Evolutionary conservation across 441 rosid genomes (phyloP), one percentile per base, ranked within the genome.

Genomic region (Cnidoscolus chayamansa): DNA sequence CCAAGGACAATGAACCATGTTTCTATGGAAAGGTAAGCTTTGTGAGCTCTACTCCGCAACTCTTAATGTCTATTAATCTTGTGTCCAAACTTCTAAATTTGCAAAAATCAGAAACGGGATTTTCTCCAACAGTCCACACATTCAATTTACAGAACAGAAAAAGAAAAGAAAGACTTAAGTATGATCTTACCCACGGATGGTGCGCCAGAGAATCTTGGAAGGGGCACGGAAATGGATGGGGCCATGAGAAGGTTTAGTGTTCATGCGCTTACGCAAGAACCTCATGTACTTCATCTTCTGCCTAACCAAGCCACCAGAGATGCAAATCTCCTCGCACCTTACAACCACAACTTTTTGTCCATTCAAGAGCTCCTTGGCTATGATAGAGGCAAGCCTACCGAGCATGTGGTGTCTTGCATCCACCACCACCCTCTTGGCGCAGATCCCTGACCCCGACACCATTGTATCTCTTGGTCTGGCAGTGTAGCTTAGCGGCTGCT

Each of bases 161-260:
- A 35, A 2, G 7, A 2, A 15, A 50, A 1, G 1, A 0, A 7
- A 43, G 4, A 64, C 32, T 15, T 19, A 31, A 62, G 8, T 6
- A 50, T 50, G 67, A 59, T 13, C 86, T 17, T 62, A 90, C 97
- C 97, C 98, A n/a, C 97, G 97, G 68, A 93, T 81, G 30, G 97
- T 93, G 12, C 97, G 87, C 98, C 96, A 93, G 72, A 93, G 85
- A 84, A 93, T 93, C 86, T 93, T 93, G 7, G 97, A 79, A 20
- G 98, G 98, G 58, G 98, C 94, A 8, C 98, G 88, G 87, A 93
- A 93, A 65, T 91, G 98, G 75, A 93, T 91, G 61, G 98, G 98
- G 25, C 98, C 98, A 37, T 93, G 97, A 77, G 98, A 93, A 43
- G 98, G 98, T 77, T 93, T 91, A 7, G 98, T 93, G 84, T 93